Evolutionary conservation across 2,329 filamentous ascomycete species (phyloP), one percentile per base, ranked within the genome.

Genomic region (Penicillium digitatum): DNA sequence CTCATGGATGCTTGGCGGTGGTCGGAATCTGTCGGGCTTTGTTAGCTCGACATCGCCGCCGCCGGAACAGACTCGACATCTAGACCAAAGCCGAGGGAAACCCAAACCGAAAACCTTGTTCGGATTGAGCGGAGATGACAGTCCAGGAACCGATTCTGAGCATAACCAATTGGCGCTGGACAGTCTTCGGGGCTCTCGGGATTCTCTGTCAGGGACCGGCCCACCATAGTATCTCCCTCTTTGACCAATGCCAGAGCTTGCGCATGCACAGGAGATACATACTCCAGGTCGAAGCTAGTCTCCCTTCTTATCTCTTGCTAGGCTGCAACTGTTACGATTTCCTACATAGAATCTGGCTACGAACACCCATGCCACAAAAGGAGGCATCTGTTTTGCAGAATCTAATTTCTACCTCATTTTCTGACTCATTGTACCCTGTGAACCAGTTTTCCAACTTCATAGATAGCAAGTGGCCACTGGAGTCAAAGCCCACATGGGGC

Each of bases 1-100:
- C 54, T 78, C 78, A 12, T 80, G 78, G 74, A 79, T 80, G 76
- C 69, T 80, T 35, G 78, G 76, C 34, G 74, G 77, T 43, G 70
- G 71, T 54, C 69, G 73, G 39, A 72, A 72, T 48, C 69, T 76
- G 26, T 77, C 75, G 10, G 73, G 71, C 29, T 79, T 79, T 66
- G 75, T 79, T 39, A 74, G 72, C 48, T 73, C 75, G 16, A 73
- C 70, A 18, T 76, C 76, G n/a, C 68, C 71, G 27, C 72, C 74
- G 14, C 75, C 76, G 34, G 76, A 79, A 54, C 72, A 76, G 55
- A 72, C 70, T 53, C 69, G 74, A 52, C 68, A 72, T 32, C 62
- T 55, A 18, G 63, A 70, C 58, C 47, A 66, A 67, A 40, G 57
- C 57, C 52, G 72, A 59, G 52, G 56, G 35, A 72, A 69, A 59